Base-by-base conservation (phyloP, 2,329 filamentous ascomycete genomes). In the Colletotrichum graminicola region DNA sequence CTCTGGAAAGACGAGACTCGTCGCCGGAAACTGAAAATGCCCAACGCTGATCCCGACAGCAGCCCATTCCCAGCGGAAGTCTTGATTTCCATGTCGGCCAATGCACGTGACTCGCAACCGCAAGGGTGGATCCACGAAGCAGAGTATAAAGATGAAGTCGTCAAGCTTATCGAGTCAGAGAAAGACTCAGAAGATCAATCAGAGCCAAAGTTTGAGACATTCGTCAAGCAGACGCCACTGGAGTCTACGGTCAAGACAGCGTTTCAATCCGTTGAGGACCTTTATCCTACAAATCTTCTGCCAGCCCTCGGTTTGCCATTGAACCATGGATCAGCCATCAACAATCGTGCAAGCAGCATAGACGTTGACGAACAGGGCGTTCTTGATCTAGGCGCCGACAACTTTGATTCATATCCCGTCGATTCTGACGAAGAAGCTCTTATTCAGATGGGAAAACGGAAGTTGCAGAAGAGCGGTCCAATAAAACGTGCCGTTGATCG, bases 71-170 rank as follows among this genome's bases (percentile, higher is more conserved):
- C 93, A 2, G 85, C 90, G 0, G 95, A 97, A 75, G 94, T 90
- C 5, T 82, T 98, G 69, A 88, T 97, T 4, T 94, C 94, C 2
- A 97, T 98, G 91, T 97, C 94, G 49, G 94, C 94, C 7, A 93
- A 96, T 79, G 85, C 90, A 41, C 88, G 94, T 64, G 87, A 93
- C 71, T 89, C 90, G 2, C 88, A 91, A 49, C 86, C 89, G n/a
- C 89, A 90, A n/a, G 91, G 90, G 0, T 99, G 96, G 95, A 92
- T 98, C 66, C 95, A 98, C 75, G 95, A 98, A 79, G 91, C 94
- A 57, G 95, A 97, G 77, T 95, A 92, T 77, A 85, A 89, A 41
- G 84, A 90, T 54, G 86, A 92, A 75, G 84, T 97, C 2, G 80
- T 84, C 39, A 82, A 87, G 34, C 84, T 97, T 32, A 88, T 93